Percentiles rank a stretch among this genome's conserved stretches.
phyloP scores from a whole-genome alignment of 768 basidiomycete genomes.

The Hygrophorus pudorinus region DNA sequence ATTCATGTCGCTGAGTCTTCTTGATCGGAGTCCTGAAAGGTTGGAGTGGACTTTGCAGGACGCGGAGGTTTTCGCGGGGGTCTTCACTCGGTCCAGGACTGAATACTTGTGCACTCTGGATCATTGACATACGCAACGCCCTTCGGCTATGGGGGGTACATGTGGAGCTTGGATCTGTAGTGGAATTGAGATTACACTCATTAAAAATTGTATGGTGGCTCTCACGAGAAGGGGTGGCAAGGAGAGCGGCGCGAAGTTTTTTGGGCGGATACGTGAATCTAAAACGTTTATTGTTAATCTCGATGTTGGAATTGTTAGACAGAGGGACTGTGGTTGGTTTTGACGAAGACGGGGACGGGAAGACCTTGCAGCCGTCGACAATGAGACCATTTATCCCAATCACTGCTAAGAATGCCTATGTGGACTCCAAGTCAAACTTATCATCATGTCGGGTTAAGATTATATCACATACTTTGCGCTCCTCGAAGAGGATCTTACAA shows the following conservation, averaged over 20 bases:
- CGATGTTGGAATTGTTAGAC: constrained; percentile 53
- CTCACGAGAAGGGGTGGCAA: constrained; percentile 40
- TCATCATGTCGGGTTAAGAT: background rate
- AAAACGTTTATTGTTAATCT: constrained; percentile 62
- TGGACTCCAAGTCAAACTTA: background rate
- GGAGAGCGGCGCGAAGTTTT: constrained; percentile 44
- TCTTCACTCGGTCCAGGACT: constrained; percentile 51
- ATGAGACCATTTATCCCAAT: constrained; percentile 46
- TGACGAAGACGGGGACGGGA: constrained; percentile 27
- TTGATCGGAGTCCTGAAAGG: constrained; percentile 13
- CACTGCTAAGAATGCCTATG: constrained; percentile 59
- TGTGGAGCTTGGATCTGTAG: constrained; percentile 7
- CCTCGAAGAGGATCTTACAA: constrained; percentile 59
- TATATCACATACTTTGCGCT: constrained; percentile 37
- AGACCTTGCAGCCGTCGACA: constrained; percentile 56
- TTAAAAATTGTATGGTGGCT: constrained; percentile 8
- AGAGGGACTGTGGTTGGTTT: constrained; percentile 47
- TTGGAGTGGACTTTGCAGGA: constrained; percentile 44
- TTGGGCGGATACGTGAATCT: constrained; percentile 71
- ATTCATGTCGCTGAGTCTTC: constrained; percentile 2
- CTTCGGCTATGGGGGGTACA: constrained; percentile 25
- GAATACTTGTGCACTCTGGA: constrained; percentile 65
- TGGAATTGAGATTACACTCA: no score
- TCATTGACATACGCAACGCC: constrained; percentile 64
- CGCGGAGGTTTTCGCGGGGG: constrained; percentile 51